Base-by-base conservation (phyloP, 148 eudicot species). In the Tetragonia tetragonoides region DNA sequence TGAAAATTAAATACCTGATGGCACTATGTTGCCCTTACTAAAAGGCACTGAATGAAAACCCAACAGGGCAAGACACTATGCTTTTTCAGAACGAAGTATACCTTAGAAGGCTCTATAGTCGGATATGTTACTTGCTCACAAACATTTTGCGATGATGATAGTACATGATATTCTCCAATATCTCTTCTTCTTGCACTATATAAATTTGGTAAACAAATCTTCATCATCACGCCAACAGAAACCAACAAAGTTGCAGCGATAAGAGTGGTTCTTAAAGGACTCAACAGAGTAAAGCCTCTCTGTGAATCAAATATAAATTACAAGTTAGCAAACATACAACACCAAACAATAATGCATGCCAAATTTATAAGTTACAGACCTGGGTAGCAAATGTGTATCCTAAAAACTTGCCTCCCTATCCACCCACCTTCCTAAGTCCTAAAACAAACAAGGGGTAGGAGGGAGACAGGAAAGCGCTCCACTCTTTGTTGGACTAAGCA, bases 211-310 rank as follows among this genome's bases (percentile, higher is more conserved):
- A 89, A 60, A 78, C 68, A 81, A 72, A 91, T 40, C 80, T 89
- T 89, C 71, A 85, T 77, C 70, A 91, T 54, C 75, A 88, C 83
- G 65, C 91, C 80, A 14, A 93, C 28, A 62, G 87, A 78, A 64
- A 93, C 87, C 64, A 91, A 76, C 66, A 91, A 72, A 74, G 87
- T 63, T 44, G 88, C 94, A 77, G 92, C 85, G 39, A 85, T 86
- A 78, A 95, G 66, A 71, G 86, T 65, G 39, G 81, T 69, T 39
- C 88, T 82, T 70, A 90, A 72, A 60, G 85, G 70, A 77, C 87
- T 87, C 76, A 89, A 73, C 81, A 87, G 77, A 61, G 92, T 87
- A 79, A 61, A 77, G 56, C 83, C 77, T 78, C 83, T 81, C 95
- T 93, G 93, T 18, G 81, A 77, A 69, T 73, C 61, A 59, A 81